Conservation (phyloP, 176 grass and related monocot species). For the Areca catechu region DNA sequence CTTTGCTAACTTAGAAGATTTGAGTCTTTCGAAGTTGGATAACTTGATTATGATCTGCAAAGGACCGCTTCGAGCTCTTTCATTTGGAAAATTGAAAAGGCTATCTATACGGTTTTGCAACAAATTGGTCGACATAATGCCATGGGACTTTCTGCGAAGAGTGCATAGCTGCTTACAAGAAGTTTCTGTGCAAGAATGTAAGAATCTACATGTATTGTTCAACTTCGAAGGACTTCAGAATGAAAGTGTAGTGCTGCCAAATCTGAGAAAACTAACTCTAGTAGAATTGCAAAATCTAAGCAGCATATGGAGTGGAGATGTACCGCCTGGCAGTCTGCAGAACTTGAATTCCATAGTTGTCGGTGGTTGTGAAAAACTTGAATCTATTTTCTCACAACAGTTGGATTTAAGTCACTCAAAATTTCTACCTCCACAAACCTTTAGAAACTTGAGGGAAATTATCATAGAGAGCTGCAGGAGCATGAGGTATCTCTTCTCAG, state of each 20-base stretch:
- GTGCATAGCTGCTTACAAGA: neutral
- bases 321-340: neutral
- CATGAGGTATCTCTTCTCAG: constrained; percentile 4
- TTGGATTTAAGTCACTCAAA: neutral
- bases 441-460: constrained; percentile 9
- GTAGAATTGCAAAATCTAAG: neutral
- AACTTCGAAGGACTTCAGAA: constrained; percentile 1
- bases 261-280: constrained; percentile 2
- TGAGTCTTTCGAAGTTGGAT: constrained; percentile 5
- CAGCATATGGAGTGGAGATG: constrained; percentile 10
- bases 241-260: neutral
- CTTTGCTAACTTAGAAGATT: constrained; percentile 14
- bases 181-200: neutral
- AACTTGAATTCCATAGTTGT: neutral
- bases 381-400: neutral
- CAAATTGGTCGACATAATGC: too few species aligned
- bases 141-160: constrained; percentile 14
- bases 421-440: neutral
- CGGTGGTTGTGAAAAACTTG: neutral
- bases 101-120: too few species aligned
- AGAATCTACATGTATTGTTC: neutral
- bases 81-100: too few species aligned
- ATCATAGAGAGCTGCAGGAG: neutral
- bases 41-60: constrained; percentile 1
- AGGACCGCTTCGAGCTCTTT: neutral